Percentiles rank a stretch among this genome's conserved stretches.
These are phyloP conservation scores for Metschnikowia kunwiensis DNA, from an alignment of 805 yeast species.

Conservation along the genomic window DNA sequence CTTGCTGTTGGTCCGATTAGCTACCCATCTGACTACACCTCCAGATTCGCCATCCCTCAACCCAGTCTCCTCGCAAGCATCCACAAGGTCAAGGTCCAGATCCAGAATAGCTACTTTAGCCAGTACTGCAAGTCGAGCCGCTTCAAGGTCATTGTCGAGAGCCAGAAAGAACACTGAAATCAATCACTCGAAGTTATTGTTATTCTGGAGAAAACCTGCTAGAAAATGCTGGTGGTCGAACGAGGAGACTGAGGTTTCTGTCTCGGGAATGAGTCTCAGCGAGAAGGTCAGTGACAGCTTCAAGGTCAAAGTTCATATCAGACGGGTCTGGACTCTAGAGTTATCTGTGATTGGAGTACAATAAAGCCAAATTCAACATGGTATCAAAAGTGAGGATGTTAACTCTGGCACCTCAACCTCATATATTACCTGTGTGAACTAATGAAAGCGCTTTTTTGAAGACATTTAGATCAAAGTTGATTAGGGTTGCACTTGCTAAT, in stretches of 20 bases:
- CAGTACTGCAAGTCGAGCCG: constrained; percentile 50
- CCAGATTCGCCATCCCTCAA: constrained; percentile 43
- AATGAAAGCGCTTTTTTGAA: too few species aligned
- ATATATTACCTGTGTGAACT: too few species aligned
- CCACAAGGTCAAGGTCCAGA: constrained; percentile 34
- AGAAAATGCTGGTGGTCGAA: constrained; percentile 98
- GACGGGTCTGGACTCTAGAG: constrained; percentile 97
- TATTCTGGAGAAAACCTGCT: constrained; percentile 98
- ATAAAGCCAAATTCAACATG: constrained; percentile 22
- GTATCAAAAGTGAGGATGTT: too few species aligned
- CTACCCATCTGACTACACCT: constrained; percentile 29
- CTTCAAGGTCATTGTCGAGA: constrained; percentile 56
- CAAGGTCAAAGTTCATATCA: constrained; percentile 68
- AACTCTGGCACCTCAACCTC: too few species aligned
- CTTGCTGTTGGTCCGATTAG: constrained; percentile 65
- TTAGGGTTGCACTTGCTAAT: too few species aligned
- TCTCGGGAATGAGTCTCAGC: constrained; percentile 26
- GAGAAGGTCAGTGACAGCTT: constrained; percentile 24
- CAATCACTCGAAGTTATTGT: constrained; percentile 58
- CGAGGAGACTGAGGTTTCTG: constrained; percentile 47
- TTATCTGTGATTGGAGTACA: constrained; percentile 85
- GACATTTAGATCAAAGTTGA: too few species aligned
- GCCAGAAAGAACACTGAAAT: constrained; percentile 40
- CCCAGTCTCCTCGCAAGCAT: constrained; percentile 44
- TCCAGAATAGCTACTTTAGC: constrained; percentile 61